Base-by-base conservation (phyloP, 352 stramenopile species). In the Halophytophthora batemanensis region DNA sequence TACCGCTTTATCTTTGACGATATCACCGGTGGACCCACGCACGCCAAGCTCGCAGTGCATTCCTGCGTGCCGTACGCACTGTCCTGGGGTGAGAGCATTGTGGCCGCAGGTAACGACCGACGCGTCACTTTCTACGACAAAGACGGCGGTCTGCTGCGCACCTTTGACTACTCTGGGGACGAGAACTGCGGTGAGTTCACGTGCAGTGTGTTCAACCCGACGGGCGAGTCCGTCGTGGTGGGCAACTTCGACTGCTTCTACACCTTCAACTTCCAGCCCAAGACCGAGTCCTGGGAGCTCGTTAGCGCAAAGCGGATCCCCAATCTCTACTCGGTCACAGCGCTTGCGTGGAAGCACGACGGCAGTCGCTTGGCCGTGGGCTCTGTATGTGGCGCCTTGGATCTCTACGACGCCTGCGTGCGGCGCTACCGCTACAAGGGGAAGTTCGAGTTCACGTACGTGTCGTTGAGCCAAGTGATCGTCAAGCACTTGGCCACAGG, bases 361-460 rank as follows among this genome's bases (percentile, higher is more conserved):
- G 93, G 93, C 5, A 93, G 76, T 38, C 82, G 85, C 2, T 60
- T 98, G 14, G 90, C 87, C 0, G 73, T 98, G 19, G 93, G 93
- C 6, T 95, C 89, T 0, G 74, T 97, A 0, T 98, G 90, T 53
- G 93, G 93, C 8, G 83, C 80, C 15, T 59, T 97, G 17, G 93
- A 98, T 64, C 55, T 98, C 6, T 98, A 96, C 57, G 93, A 98
- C 38, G 86, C 90, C 2, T 98, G 90, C 45, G 84, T 98, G 36
- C 77, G 80, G 2, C 86, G 93, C 28, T 96, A 88, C 50, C 75
- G 81, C 3, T 98, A 98, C 74, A 97, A 97, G 57, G 87, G 88
- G 46, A 94, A 90, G 45, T 98, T 98, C 50, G 93, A 98, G 74
- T 96, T 98, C 59, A 98, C 90, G 39, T 98, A 98, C 53, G 88